Conservation (phyloP, 2,329 filamentous ascomycete genomes). For the Monosporascus sp. region DNA sequence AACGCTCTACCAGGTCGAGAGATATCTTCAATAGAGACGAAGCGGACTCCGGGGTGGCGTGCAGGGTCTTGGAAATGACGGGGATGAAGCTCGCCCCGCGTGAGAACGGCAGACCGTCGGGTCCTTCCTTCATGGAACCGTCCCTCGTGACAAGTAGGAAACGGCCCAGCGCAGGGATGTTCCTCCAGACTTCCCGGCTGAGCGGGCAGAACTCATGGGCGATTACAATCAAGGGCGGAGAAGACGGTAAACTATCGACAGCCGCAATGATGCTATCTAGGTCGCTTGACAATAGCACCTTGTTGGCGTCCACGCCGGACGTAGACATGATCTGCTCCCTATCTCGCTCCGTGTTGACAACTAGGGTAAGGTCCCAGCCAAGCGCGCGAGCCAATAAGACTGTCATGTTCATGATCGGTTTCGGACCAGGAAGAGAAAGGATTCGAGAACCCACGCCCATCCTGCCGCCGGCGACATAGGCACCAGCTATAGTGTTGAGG, state of each 20-base stretch:
- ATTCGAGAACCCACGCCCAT: neutral
- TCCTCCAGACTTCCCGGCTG: conserved; percentile 8
- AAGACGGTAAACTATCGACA: neutral
- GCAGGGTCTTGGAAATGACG: conserved; percentile 1
- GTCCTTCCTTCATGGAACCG: neutral
- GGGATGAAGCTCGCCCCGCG: conserved; percentile 8
- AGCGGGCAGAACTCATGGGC: conserved; percentile 6
- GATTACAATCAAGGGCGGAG: conserved; percentile 2
- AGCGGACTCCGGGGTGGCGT: neutral
- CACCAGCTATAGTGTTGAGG: neutral
- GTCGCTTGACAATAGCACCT: conserved; percentile 3
- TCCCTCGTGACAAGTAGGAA: conserved; percentile 4
- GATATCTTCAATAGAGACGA: neutral
- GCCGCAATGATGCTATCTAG: neutral
- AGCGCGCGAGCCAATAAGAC: neutral
- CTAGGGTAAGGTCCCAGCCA: conserved; percentile 1
- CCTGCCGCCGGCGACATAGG: neutral
- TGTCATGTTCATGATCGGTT: neutral
- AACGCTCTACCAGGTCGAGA: neutral
- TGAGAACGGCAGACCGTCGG: conserved; percentile 6
- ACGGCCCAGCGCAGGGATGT: conserved; percentile 2
- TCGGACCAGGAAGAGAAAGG: neutral
- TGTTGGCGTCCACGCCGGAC: conserved; percentile 1
- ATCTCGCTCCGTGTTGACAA: neutral
- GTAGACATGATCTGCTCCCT: conserved; percentile 2